A percentile compares a stretch with the other conserved stretches of the same genome.
These are phyloP conservation scores for Serendipita indica DNA, from an alignment of 768 basidiomycete species.

Conservation along the genomic window DNA sequence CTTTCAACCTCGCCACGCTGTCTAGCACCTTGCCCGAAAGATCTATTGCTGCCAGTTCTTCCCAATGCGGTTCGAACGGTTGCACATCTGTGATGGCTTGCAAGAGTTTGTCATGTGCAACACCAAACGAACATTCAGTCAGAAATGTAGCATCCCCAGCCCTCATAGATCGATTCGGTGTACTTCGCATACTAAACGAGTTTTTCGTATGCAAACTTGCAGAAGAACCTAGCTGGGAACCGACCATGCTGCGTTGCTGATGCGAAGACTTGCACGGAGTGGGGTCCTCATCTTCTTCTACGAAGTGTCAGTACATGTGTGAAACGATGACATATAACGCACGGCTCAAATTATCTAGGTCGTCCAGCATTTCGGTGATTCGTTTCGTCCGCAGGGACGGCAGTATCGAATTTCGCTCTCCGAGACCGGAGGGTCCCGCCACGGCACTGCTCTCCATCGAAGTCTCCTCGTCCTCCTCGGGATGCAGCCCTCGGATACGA, in stretches of 20 bases:
- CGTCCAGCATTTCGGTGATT: conserved; percentile 66
- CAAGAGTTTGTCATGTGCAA: conserved; percentile 83
- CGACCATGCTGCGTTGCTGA: conserved; percentile 5
- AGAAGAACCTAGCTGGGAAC: conserved; percentile 3
- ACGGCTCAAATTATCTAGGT: conserved; percentile 54
- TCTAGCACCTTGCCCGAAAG: conserved; percentile 58
- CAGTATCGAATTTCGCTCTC: conserved; percentile 16
- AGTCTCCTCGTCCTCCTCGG: conserved; percentile 25
- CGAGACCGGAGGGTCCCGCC: conserved; percentile 17
- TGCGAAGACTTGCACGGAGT: neutral
- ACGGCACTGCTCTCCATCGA: conserved; percentile 16
- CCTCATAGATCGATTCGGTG: neutral
- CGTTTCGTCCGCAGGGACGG: conserved; percentile 63
- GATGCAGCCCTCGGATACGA: conserved; percentile 55
- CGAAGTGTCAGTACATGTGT: conserved; percentile 21
- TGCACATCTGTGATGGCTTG: conserved; percentile 88
- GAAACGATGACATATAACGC: conserved; percentile 12
- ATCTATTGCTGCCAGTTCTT: conserved; percentile 58
- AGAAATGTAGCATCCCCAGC: conserved; percentile 48
- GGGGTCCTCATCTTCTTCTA: conserved; percentile 22
- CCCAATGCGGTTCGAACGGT: conserved; percentile 93
- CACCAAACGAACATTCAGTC: conserved; percentile 92
- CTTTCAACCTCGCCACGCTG: conserved; percentile 71
- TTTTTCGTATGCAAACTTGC: neutral
- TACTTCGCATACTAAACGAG: neutral